Evolutionary conservation across 164 flowering plant genomes (phyloP).

Genomic region (Echeveria elegans): DNA sequence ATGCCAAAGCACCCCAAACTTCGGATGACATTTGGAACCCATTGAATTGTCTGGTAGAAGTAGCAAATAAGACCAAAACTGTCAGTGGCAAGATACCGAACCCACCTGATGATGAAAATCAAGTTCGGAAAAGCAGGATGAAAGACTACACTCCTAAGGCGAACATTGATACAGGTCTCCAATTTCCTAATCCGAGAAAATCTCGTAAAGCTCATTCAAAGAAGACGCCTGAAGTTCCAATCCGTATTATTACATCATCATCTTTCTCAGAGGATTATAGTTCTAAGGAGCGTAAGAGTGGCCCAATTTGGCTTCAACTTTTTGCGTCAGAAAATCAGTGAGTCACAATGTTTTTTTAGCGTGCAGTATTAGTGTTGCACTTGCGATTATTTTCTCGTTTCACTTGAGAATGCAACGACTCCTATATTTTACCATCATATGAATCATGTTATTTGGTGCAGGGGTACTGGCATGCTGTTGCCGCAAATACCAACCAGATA

Average conservation of each 20-base stretch:
- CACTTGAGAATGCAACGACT: neutral
- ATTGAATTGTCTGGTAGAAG: slow-evolving; percentile 78
- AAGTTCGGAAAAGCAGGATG: slow-evolving; percentile 29
- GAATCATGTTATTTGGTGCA: neutral
- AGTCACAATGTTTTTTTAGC: neutral
- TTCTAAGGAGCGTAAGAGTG: slow-evolving; percentile 28
- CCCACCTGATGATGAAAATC: slow-evolving; percentile 21
- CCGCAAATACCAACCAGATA: slow-evolving; percentile 11
- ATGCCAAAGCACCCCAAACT: slow-evolving; percentile 34
- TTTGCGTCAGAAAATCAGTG: slow-evolving; percentile 14
- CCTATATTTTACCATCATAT: neutral
- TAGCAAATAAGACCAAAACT: slow-evolving; percentile 78
- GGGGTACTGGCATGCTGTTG: slow-evolving; percentile 5
- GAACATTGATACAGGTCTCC: slow-evolving; percentile 23
- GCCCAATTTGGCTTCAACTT: slow-evolving; percentile 42
- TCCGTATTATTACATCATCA: slow-evolving; percentile 26
- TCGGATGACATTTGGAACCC: slow-evolving; percentile 54
- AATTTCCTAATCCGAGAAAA: slow-evolving; percentile 43
- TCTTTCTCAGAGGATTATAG: slow-evolving; percentile 37
- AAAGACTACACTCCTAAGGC: slow-evolving; percentile 35
- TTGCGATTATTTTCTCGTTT: neutral
- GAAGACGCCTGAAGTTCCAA: slow-evolving; percentile 25
- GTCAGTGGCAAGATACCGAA: slow-evolving; percentile 20
- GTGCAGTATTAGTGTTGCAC: neutral
- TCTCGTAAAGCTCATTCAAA: slow-evolving; percentile 35